Base-by-base conservation (phyloP, 345 rosid genomes). In the Gossypium turneri region DNA sequence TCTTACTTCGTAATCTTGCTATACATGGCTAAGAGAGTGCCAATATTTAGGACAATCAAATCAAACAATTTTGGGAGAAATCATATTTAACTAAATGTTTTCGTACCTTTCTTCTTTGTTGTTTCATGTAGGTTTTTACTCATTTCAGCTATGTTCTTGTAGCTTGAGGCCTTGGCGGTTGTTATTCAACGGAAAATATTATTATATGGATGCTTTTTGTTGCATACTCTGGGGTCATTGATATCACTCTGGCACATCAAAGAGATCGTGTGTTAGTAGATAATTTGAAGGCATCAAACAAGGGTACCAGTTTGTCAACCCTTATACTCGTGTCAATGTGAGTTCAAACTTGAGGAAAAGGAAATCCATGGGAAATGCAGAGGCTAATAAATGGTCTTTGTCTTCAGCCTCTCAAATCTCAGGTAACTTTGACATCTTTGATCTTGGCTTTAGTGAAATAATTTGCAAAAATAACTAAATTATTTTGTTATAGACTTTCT, bases 191-290 rank as follows among this genome's bases (percentile, higher is more conserved):
- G 90, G 81, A 93, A 97, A 56, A 95, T 93, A 29, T 29, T 84
- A 76, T 93, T 58, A 79, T 93, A 76, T 93, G 98, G 98, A 76
- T 93, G 88, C 81, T 90, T 80, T 93, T 95, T 82, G 89, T 88
- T 83, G 97, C 92, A 69, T 93, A 93, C 81, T 75, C 88, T 24
- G 97, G 90, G 75, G 74, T 95, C 74, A 72, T 93, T 64, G 89
- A 93, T 75, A 72, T 85, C 55, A 87, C 92, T 56, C 74, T 84
- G 76, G 76, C 81, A 22, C 74, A 79, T 17, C 77, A 78, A 45
- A 82, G 73, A 51, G 77, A 72, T 25, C 77, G 53, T 50, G 75
- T 51, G 25, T 74, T 77, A 60, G 81, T 77, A 24, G 77, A 77
- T 57, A 62, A 72, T 38, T 44, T 73, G 17, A 67, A 69, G 62